phyloP scores from a whole-genome alignment of 2,329 filamentous ascomycete species.

The Endoconidiophora polonica region DNA sequence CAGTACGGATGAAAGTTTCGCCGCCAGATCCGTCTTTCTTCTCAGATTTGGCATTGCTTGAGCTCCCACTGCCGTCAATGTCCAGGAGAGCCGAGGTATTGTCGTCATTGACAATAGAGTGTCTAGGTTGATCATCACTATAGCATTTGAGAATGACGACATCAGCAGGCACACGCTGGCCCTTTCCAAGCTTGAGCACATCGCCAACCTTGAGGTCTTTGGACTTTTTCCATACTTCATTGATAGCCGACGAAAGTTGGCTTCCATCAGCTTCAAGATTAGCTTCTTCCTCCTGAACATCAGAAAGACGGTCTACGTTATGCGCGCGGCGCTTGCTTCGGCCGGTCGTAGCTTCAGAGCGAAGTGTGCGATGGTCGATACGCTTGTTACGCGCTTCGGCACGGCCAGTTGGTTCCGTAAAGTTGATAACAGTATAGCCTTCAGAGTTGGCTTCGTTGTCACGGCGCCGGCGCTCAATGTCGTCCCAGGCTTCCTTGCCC shows the following conservation, averaged over 20 bases:
- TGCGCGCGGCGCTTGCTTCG: conserved; percentile 11
- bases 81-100: conserved; percentile 19
- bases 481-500: conserved; percentile 89
- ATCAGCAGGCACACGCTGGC: conserved; percentile 86
- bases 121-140: conserved; percentile 5
- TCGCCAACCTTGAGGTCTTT: conserved; percentile 86
- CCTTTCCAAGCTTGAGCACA: conserved; percentile 81
- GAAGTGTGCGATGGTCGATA: conserved; percentile 21
- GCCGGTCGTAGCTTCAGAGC: conserved; percentile 22
- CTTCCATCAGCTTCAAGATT: conserved; percentile 28
- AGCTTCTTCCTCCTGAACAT: conserved; percentile 55
- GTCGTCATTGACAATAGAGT: conserved; percentile 32
- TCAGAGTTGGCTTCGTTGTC: conserved; percentile 94
- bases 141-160: conserved; percentile 82
- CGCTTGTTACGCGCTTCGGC: conserved; percentile 17
- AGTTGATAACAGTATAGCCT: conserved; percentile 60
- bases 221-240: conserved; percentile 64
- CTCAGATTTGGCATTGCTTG: conserved; percentile 21
- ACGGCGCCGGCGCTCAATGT: conserved; percentile 68
- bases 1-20: conserved; percentile 92
- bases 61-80: conserved; percentile 16
- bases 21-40: conserved; percentile 28
- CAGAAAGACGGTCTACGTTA: conserved; percentile 30
- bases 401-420: conserved; percentile 38
- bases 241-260: conserved; percentile 32